Percentiles rank a stretch among this genome's conserved stretches.
Evolutionary conservation across 164 flowering plant genomes (phyloP).

Genomic region (Brasenia schreberi): DNA sequence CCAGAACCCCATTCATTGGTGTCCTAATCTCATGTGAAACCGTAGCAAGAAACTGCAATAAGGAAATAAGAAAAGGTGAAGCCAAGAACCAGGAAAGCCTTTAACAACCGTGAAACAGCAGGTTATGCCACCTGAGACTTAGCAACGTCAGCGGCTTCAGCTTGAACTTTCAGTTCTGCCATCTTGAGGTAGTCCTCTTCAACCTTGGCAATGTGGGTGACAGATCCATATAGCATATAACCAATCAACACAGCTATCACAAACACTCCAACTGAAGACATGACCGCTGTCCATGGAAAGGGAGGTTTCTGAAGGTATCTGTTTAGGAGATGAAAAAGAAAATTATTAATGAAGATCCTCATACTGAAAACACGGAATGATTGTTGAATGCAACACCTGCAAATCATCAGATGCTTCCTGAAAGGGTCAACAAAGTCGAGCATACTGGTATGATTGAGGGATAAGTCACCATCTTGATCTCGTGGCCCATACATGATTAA

Average conservation of each 20-base stretch:
- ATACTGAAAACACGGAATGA: not conserved
- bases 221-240: slow-evolving; percentile 58
- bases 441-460: slow-evolving; percentile 55
- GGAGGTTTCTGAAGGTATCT: slow-evolving; percentile 71
- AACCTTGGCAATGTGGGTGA: slow-evolving; percentile 62
- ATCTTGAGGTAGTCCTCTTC: slow-evolving; percentile 74
- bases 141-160: slow-evolving; percentile 94
- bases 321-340: slow-evolving; percentile 4
- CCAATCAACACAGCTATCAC: slow-evolving; percentile 57
- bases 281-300: slow-evolving; percentile 54
- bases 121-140: slow-evolving; percentile 65
- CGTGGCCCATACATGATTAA: slow-evolving; percentile 71
- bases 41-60: slow-evolving; percentile 81
- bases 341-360: not conserved
- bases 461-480: slow-evolving; percentile 50
- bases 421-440: slow-evolving; percentile 96
- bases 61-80: slow-evolving; percentile 4
- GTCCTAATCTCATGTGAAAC: slow-evolving; percentile 97
- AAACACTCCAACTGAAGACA: slow-evolving; percentile 39
- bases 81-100: slow-evolving; percentile 1
- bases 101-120: not conserved
- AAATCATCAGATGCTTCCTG: slow-evolving; percentile 76
- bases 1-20: slow-evolving; percentile 96
- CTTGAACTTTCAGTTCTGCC: slow-evolving; percentile 70
- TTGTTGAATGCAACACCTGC: slow-evolving; percentile 31